Conservation (phyloP, 2,329 filamentous ascomycete genomes). For the Apiospora sp. region DNA sequence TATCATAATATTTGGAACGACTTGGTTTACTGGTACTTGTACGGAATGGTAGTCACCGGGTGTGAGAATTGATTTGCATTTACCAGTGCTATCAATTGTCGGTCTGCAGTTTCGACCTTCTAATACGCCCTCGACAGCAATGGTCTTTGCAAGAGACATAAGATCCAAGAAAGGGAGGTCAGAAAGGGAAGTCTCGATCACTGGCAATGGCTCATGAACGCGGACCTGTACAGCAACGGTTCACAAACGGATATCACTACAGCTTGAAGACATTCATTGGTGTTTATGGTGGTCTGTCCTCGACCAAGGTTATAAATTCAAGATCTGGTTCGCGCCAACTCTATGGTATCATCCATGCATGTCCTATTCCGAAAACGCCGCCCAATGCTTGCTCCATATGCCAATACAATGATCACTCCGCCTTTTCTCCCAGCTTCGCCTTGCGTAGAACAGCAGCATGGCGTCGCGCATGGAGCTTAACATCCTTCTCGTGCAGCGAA, state of each 20-base stretch:
- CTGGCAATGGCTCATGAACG: not conserved
- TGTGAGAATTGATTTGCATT: too few species aligned
- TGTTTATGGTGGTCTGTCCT: not conserved
- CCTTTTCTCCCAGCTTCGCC: not conserved
- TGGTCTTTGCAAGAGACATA: not conserved
- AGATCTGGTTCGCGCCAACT: not conserved
- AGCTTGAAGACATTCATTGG: not conserved
- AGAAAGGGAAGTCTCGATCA: not conserved
- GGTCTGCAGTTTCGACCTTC: too few species aligned
- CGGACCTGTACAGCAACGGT: not conserved
- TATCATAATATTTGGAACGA: not conserved
- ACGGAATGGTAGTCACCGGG: too few species aligned
- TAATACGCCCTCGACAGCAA: too few species aligned
- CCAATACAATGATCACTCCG: not conserved
- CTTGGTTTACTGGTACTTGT: not conserved
- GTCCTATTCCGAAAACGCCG: constrained; percentile 1
- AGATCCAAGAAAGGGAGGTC: not conserved
- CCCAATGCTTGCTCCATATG: constrained; percentile 2
- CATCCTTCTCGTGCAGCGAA: constrained; percentile 52
- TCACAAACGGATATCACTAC: not conserved
- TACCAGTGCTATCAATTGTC: too few species aligned
- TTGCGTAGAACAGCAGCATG: constrained; percentile 40
- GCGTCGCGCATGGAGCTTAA: constrained; percentile 48
- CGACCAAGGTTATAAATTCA: not conserved
- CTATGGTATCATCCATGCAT: constrained; percentile 19